These are phyloP conservation scores for Xylaria sp. DNA, from an alignment of 2,329 filamentous ascomycete species.

Conservation along the genomic window DNA sequence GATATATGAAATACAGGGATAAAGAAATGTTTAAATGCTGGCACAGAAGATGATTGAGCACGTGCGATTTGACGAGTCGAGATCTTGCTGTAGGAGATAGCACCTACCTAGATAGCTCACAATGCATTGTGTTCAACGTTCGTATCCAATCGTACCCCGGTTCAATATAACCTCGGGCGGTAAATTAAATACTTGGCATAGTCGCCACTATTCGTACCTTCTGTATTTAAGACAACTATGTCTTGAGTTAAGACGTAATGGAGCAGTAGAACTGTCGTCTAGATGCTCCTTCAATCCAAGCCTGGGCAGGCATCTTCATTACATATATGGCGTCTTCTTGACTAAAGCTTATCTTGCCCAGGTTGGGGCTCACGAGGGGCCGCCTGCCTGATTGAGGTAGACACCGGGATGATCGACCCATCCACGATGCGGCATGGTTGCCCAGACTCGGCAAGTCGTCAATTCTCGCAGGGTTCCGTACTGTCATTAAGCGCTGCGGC, in stretches of 20 bases:
- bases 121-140: neutral
- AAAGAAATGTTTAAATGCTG: neutral
- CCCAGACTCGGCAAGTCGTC: constrained; percentile 46
- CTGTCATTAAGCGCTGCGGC: constrained; percentile 26
- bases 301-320: neutral
- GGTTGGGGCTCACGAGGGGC: constrained; percentile 12
- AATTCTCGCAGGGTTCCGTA: constrained; percentile 37
- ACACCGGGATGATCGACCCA: constrained; percentile 29
- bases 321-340: constrained; percentile 11
- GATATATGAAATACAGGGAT: neutral
- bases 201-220: neutral
- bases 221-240: neutral
- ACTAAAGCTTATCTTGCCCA: constrained; percentile 33
- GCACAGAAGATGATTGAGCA: neutral
- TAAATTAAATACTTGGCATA: constrained; percentile 19
- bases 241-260: neutral
- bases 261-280: neutral
- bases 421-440: constrained; percentile 42
- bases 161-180: constrained; percentile 11
- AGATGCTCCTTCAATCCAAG: neutral
- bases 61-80: constrained; percentile 11
- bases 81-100: neutral
- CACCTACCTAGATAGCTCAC: neutral
- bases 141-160: constrained; percentile 18
- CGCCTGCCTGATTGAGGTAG: constrained; percentile 44